Base-by-base conservation (phyloP, 768 basidiomycete species). In the Panaeolus cyanescens region DNA sequence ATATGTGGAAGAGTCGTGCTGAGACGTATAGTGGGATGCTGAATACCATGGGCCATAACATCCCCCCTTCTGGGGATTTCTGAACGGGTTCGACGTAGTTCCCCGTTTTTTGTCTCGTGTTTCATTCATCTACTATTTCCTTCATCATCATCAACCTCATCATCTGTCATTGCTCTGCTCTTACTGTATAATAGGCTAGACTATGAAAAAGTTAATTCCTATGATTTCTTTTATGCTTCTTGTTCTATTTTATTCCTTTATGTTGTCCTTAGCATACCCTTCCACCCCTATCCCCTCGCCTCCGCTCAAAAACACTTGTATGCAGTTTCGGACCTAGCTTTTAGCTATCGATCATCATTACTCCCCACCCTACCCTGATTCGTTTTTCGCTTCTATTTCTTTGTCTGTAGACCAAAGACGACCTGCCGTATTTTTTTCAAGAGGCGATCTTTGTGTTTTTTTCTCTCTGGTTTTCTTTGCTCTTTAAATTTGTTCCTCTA, bases 1-100 rank as follows among this genome's bases (percentile, higher is more conserved):
- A 87, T 60, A 68, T 79, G 65, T 91, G 88, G 89, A 84, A 80
- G 73, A 79, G 79, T 33, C 80, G 85, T 40, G 85, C 88, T 8
- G 45, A 50, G 45, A 50, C 45, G 45, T 50, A 50, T 15, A 50
- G 45, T 15, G 45, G 45, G 3, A 50, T 50, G 45, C 25, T 50
- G 45, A 50, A 50, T 50, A 28, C 45, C 22, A 50, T 50, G 45
- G 45, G 45, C 22, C 45, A 50, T 13, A 50, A 50, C 25, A 30
- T 50, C 45, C 45, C 45, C 19, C n/a, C n/a, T n/a, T 13, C 5
- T 13, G 45, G 45, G 45, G 45, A 50, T 50, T 50, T 50, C 45
- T 50, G 45, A 50, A 30, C 45, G 25, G 45, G 45, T 50, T 30
- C 25, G 30, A 28, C 45, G 10, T 50, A 50, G 45, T 30, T 30